Percentiles rank a stretch among this genome's conserved stretches.
Evolutionary conservation across 1,284 basidiomycete genomes (phyloP).

Genomic region (Cryptococcus hybrid): DNA sequence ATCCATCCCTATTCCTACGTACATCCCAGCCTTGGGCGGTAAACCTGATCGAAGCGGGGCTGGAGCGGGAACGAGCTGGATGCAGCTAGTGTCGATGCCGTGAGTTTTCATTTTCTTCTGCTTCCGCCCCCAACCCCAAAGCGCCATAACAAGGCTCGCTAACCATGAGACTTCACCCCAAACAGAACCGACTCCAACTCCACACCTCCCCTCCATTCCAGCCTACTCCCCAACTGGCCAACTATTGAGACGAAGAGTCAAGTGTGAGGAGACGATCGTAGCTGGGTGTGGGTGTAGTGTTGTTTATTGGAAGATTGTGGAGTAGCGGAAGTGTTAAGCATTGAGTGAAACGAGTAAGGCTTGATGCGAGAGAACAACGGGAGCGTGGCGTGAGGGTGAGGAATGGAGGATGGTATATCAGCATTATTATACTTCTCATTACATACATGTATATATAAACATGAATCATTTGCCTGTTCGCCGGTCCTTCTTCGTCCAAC

Average conservation of each 20-base stretch:
- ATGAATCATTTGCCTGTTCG: too few species aligned
- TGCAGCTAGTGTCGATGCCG: neutral
- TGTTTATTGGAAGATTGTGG: slow-evolving; percentile 69
- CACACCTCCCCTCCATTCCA: slow-evolving; percentile 40
- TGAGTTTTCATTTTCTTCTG: neutral
- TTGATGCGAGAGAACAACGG: neutral
- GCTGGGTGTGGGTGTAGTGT: slow-evolving; percentile 59
- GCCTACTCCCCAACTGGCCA: slow-evolving; percentile 66
- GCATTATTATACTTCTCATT: too few species aligned
- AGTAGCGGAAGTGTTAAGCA: slow-evolving; percentile 5
- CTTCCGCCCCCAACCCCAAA: neutral
- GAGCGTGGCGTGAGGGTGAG: neutral
- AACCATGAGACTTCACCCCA: neutral
- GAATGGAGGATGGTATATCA: neutral
- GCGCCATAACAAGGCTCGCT: neutral
- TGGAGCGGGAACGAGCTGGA: neutral
- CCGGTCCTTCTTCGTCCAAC: too few species aligned
- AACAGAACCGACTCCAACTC: slow-evolving; percentile 43
- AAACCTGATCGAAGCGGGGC: slow-evolving; percentile 34
- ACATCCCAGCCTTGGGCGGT: slow-evolving; percentile 55
- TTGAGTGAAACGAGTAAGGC: neutral
- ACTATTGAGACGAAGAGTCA: slow-evolving; percentile 63
- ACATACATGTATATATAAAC: too few species aligned
- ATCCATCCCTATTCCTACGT: slow-evolving; percentile 66
- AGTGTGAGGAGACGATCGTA: slow-evolving; percentile 67